Conservation (phyloP, 2,329 filamentous ascomycete genomes). For the Scedosporium aurantiacum region DNA sequence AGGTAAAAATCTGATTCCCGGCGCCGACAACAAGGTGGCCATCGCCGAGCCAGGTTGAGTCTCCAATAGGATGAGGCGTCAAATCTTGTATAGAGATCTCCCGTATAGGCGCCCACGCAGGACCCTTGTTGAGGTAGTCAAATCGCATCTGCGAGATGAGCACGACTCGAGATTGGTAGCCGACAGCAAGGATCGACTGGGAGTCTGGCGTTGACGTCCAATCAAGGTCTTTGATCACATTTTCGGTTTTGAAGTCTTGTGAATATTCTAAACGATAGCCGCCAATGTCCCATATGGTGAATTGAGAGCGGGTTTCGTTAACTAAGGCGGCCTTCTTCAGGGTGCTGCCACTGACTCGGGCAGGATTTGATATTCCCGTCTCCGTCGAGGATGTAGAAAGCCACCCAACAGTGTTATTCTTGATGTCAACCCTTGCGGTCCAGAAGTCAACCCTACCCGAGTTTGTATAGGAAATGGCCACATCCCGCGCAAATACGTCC, state of each 20-base stretch:
- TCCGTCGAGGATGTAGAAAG: slow-evolving; percentile 71
- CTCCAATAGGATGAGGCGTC: slow-evolving; percentile 82
- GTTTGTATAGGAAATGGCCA: slow-evolving; percentile 74
- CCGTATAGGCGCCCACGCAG: slow-evolving; percentile 79
- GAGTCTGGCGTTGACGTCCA: slow-evolving; percentile 88
- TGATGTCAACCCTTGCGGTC: slow-evolving; percentile 63
- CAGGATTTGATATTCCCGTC: slow-evolving; percentile 61
- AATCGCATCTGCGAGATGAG: slow-evolving; percentile 81
- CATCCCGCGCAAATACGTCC: slow-evolving; percentile 75
- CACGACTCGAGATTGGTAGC: slow-evolving; percentile 75
- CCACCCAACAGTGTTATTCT: slow-evolving; percentile 60
- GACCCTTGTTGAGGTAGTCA: slow-evolving; percentile 77
- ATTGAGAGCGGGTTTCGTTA: slow-evolving; percentile 56
- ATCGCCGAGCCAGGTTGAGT: slow-evolving; percentile 81
- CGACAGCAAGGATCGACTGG: slow-evolving; percentile 84
- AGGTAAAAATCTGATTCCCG: slow-evolving; percentile 82
- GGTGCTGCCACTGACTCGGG: slow-evolving; percentile 73
- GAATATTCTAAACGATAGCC: slow-evolving; percentile 73
- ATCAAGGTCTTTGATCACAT: slow-evolving; percentile 75
- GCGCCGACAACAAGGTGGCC: slow-evolving; percentile 80
- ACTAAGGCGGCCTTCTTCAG: slow-evolving; percentile 80
- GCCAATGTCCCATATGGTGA: slow-evolving; percentile 87
- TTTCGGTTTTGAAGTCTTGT: slow-evolving; percentile 59
- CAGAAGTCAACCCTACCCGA: slow-evolving; percentile 69
- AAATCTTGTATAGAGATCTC: slow-evolving; percentile 72